Conservation (phyloP, 2,329 filamentous ascomycete genomes). For the Botrytis aclada region DNA sequence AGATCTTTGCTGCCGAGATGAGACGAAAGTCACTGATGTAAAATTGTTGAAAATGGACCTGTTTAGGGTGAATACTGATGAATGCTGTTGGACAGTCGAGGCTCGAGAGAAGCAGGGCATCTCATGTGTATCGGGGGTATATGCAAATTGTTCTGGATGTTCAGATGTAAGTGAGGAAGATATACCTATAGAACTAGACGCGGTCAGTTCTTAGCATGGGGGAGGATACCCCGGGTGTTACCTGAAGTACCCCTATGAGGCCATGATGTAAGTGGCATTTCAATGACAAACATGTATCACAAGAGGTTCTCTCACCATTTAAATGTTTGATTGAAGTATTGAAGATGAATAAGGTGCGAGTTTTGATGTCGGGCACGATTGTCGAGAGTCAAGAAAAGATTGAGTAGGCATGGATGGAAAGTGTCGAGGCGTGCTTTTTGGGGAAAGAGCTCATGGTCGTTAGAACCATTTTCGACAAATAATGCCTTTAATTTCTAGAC, state of each 20-base stretch:
- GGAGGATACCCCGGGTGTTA: too few relatives aligned
- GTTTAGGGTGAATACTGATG: background rate
- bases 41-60: background rate
- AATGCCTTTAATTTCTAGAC: background rate
- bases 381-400: background rate
- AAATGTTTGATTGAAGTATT: background rate
- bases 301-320: background rate
- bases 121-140: background rate
- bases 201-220: accelerated
- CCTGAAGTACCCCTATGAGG: too few relatives aligned
- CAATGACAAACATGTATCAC: background rate
- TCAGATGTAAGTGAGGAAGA: background rate
- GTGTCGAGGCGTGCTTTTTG: background rate
- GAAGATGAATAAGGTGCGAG: background rate
- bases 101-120: background rate
- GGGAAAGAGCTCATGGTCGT: background rate
- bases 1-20: background rate
- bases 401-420: background rate
- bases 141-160: background rate
- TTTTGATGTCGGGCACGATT: background rate
- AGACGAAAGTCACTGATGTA: background rate
- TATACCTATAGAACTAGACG: background rate
- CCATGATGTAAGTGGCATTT: background rate
- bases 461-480: background rate
- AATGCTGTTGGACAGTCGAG: background rate